Conservation (phyloP, 2,329 filamentous ascomycete species). For the Phialemoniopsis sp. region DNA sequence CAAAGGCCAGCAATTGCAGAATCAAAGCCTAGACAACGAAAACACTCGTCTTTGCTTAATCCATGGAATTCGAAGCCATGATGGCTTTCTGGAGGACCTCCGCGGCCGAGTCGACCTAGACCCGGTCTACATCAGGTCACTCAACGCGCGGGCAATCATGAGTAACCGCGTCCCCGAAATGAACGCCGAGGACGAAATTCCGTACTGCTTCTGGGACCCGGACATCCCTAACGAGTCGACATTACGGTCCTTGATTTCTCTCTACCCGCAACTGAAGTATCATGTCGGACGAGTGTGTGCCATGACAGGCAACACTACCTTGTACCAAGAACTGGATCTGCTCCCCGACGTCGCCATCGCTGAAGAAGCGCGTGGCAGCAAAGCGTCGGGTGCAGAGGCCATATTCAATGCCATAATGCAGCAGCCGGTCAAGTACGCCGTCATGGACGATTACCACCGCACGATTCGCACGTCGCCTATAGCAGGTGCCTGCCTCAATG, state of each 20-base stretch:
- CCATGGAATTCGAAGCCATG: neutral
- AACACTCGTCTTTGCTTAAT: too few species aligned
- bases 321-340: slow-evolving; percentile 29
- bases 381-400: slow-evolving; percentile 9
- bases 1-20: too few species aligned
- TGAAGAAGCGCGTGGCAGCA: slow-evolving; percentile 24
- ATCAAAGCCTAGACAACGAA: too few species aligned
- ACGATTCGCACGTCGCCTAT: slow-evolving; percentile 9
- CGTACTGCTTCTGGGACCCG: slow-evolving; percentile 33
- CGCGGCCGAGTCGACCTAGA: neutral
- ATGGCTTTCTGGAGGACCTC: neutral
- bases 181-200: slow-evolving; percentile 13
- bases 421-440: slow-evolving; percentile 16
- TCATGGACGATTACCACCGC: slow-evolving; percentile 31
- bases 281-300: slow-evolving; percentile 30
- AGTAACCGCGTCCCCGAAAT: slow-evolving; percentile 18
- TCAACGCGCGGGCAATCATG: slow-evolving; percentile 16
- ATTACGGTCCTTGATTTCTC: slow-evolving; percentile 20
- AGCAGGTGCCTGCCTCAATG: slow-evolving; percentile 20
- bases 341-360: slow-evolving; percentile 28
- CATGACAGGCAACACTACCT: slow-evolving; percentile 25
- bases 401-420: slow-evolving; percentile 26
- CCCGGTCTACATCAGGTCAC: neutral
- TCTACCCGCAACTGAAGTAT: slow-evolving; percentile 25
- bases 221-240: slow-evolving; percentile 25